A percentile compares a stretch with the other conserved stretches of the same genome.
phyloP scores from a whole-genome alignment of 352 stramenopile species.

The Saprolegnia diclina region DNA sequence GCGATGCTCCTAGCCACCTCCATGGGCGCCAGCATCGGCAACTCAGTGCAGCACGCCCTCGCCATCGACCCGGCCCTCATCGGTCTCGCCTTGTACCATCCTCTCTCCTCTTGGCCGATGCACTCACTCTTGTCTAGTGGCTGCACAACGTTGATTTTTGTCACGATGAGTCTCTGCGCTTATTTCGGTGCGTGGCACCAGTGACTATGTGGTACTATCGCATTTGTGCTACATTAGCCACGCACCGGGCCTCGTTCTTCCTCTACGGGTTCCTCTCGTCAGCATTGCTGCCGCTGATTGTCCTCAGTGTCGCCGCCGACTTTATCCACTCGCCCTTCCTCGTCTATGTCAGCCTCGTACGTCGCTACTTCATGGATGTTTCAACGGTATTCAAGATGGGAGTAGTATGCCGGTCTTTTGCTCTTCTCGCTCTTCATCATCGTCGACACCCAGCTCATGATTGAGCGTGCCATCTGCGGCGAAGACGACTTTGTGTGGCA shows the following conservation, averaged over 20 bases:
- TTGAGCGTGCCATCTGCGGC: not conserved
- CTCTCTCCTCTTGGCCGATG: not conserved
- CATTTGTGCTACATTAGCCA: not conserved
- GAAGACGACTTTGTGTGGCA: not conserved
- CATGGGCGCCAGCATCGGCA: not conserved
- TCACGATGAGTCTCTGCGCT: not conserved
- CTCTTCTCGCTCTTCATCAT: not conserved
- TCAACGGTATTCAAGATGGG: not conserved
- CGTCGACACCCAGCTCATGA: not conserved
- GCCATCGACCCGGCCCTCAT: not conserved
- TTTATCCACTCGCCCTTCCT: not conserved
- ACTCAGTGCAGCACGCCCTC: not conserved
- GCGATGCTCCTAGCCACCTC: not conserved
- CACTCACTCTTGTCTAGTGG: not conserved
- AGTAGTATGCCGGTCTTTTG: not conserved
- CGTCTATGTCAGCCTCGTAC: not conserved
- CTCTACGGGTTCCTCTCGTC: not conserved
- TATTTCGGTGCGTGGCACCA: not conserved
- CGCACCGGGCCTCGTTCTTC: not conserved
- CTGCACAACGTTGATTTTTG: not conserved
- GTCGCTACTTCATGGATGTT: no score
- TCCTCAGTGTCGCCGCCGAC: not conserved
- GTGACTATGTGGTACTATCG: not conserved
- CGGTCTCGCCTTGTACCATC: not conserved
- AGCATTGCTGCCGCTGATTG: not conserved